Conservation (phyloP, 2,329 filamentous ascomycete genomes). For the Talaromyces sp. region DNA sequence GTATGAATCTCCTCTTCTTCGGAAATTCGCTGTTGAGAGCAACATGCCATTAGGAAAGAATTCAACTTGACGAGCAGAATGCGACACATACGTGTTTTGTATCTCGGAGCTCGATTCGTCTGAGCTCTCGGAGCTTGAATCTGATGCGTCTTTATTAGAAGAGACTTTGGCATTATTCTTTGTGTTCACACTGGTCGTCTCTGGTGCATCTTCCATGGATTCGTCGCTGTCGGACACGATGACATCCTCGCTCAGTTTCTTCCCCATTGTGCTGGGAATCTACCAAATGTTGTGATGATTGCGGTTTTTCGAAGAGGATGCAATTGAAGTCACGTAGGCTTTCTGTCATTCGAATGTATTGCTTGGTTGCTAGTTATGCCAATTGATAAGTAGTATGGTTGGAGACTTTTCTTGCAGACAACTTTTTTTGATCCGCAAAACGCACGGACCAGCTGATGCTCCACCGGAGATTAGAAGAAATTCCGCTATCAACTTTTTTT, state of each 20-base stretch:
- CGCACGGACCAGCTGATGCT: conserved; percentile 39
- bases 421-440: conserved; percentile 40
- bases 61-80: neutral
- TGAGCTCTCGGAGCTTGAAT: conserved; percentile 18
- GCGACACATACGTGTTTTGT: conserved; percentile 20
- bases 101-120: conserved; percentile 9
- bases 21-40: neutral
- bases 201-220: conserved; percentile 24
- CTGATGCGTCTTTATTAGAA: conserved; percentile 8
- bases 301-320: neutral
- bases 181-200: conserved; percentile 17
- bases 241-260: conserved; percentile 25
- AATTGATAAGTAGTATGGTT: neutral
- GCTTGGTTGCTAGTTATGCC: neutral
- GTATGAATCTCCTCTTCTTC: conserved; percentile 33
- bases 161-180: neutral
- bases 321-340: neutral
- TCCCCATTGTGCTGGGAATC: conserved; percentile 11
- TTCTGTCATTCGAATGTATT: neutral
- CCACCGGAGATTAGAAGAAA: conserved; percentile 20
- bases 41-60: neutral
- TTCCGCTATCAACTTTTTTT: conserved; percentile 10
- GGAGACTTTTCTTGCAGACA: conserved; percentile 14
- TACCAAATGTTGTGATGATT: neutral
- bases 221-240: conserved; percentile 28